Base-by-base conservation (phyloP, 2,329 filamentous ascomycete genomes). In the Phyllosticta citribraziliensis region DNA sequence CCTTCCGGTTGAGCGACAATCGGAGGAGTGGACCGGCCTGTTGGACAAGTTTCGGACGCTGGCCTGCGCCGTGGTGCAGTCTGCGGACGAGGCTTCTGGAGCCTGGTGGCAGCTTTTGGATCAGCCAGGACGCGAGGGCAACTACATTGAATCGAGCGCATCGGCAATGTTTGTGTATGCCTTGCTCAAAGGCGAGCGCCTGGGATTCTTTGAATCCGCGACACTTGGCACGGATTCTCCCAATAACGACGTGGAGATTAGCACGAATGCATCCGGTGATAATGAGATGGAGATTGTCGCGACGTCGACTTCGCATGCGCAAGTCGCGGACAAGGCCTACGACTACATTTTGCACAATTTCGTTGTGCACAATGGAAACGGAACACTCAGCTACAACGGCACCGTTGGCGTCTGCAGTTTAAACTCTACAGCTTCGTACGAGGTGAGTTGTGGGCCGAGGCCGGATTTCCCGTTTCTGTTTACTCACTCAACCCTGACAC, bases 71-170 rank as follows among this genome's bases (percentile, higher is more conserved):
- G 64, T 82, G 2, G 74, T 75, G 60, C 66, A 67, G 10, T 73
- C 75, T 0, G 77, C 77, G 22, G 78, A 81, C 60, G 52, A 53
- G 19, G 65, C 14, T 5, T 40, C 24, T 35, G 80, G 82, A 0
- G 82, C 80, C 5, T 86, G 83, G 82, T 85, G 81, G 79, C 71
- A 84, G 58, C 73, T 85, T 40, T 81, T 85, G 77, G 78, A 77
- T 65, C 74, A 78, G 61, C 70, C 75, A 25, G 70, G 70, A 6
- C 67, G 63, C 47, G 64, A 76, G 57, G 82, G 81, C 1, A 86
- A 87, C 69, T 86, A 82, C 68, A 79, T 86, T 55, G 82, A 86
- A 71, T 81, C 79, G 33, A 83, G 82, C 35, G 83, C 78, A 5
- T 80, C 80, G 1, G 82, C 81, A 2, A 82, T 86, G 70, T 73